Base-by-base conservation (phyloP, 2,329 filamentous ascomycete species). In the Neophaeococcomyces aloes region DNA sequence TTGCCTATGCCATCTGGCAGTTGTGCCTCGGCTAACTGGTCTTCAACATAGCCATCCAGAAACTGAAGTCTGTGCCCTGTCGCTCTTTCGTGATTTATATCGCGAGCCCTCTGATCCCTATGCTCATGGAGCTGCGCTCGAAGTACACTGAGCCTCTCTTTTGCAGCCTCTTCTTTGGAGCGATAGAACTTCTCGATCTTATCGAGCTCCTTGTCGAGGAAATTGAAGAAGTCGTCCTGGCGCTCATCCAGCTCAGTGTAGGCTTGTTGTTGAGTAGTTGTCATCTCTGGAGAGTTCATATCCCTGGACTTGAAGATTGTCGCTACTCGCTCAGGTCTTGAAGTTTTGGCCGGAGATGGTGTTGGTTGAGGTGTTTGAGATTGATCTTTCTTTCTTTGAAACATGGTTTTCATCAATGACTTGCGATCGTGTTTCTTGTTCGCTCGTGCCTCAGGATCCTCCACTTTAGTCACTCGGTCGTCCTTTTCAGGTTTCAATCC, bases 151-250 rank as follows among this genome's bases (percentile, higher is more conserved):
- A 95, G 67, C 2, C 88, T 77, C 43, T 80, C 68, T 0, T 78
- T 82, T 0, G 89, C 86, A 59, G 95, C 86, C 21, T 84, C 75
- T 59, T 98, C 91, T 59, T 95, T 95, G 53, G 77, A 67, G 54
- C 77, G 79, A 67, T 96, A 96, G 58, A 98, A 98, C 0, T 70
- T 65, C 59, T 98, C 88, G 8, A 98, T 86, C 64, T 96, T 98
- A n/a, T 80, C 72, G 11, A 98, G 69, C 64, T 98, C 83, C 7
- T 68, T 68, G 54, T 95, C 86, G 42, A 98, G 68, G 57, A 91
- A 98, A 0, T 70, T 65, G 61, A 88, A 89, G 59, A 98, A 96
- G 11, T 94, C 85, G n/a, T 74, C 75, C 61, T 94, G 81, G 14
- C 79, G 75, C 45, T 79, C 70, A 34, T 84, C 81, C 3, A 93